Evolutionary conservation across 164 flowering plant species (phyloP), one percentile per base, ranked within the genome.

Genomic region (Euptelea pleiosperma): DNA sequence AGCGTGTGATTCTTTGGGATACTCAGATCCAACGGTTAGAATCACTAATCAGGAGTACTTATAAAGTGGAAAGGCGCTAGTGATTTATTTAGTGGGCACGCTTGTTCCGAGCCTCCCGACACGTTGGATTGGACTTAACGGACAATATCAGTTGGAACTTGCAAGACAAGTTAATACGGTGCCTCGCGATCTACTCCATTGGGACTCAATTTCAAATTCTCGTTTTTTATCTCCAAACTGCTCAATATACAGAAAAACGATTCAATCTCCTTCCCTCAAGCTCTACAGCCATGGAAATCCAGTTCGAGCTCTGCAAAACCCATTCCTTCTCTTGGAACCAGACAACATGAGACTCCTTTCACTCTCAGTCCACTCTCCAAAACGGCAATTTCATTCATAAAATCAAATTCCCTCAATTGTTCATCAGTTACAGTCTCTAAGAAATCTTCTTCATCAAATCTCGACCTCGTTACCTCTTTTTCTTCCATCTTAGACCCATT

Each of bases 281-380:
- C 25, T 43, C 8, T 18, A 0, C 15, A 19, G 47, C 33, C 34
- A 12, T 21, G 47, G 58, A 30, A 21, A 14, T n/a, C 25, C 18
- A 15, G 10, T 18, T 30, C 21, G 9, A 31, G n/a, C 11, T 34
- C 24, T 52, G 5, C 25, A 37, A 28, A 30, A 8, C 45, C 34
- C 12, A 10, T 28, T 10, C 18, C 37, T 43, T 50, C 31, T 41
- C 41, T 0, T 41, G 24, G 14, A 29, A 49, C 33, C 40, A 10
- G 24, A 30, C 29, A 31, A 34, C 21, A 67, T 62, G 66, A 55
- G 21, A 52, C 52, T 35, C 22, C n/a, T 50, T 47, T 61, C 66
- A 34, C 26, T 4, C 14, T 51, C 11, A 57, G 10, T 8, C 33
- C 16, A 15, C 11, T 49, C 8, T 39, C 30, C 22, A 18, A 35